Conservation (phyloP, 164 flowering plant genomes). For the Warburgia ugandensis region DNA sequence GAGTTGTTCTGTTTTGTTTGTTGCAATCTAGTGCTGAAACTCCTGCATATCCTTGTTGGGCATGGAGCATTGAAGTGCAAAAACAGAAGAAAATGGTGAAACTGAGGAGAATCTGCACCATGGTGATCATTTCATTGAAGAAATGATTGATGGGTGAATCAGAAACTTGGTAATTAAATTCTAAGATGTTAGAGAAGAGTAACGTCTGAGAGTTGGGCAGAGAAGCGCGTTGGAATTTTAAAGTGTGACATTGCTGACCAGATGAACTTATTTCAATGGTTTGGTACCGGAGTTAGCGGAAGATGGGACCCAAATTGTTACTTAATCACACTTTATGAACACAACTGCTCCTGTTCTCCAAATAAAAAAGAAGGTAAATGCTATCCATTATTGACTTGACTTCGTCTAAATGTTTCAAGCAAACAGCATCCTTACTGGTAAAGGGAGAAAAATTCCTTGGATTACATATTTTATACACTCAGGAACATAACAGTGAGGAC, state of each 20-base stretch:
- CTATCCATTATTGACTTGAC: too few species aligned
- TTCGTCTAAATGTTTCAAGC: too few species aligned
- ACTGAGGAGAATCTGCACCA: slow-evolving; percentile 3
- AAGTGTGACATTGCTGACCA: slow-evolving; percentile 2
- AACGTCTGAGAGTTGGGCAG: background rate
- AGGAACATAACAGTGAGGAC: too few species aligned
- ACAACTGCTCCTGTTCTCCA: too few species aligned
- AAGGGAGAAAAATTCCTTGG: too few species aligned
- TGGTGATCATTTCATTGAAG: background rate
- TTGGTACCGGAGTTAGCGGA: background rate
- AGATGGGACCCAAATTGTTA: background rate
- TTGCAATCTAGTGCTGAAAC: background rate
- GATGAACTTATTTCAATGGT: too few species aligned
- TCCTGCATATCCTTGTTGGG: slow-evolving; percentile 8
- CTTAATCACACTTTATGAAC: too few species aligned
- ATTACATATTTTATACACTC: too few species aligned
- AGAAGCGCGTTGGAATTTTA: background rate
- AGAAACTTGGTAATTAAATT: too few species aligned
- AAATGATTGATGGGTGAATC: slow-evolving; percentile 1
- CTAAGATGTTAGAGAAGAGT: background rate
- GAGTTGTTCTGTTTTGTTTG: background rate
- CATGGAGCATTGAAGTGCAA: background rate
- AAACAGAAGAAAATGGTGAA: slow-evolving; percentile 1
- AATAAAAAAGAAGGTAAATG: too few species aligned
- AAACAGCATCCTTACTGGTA: too few species aligned